Evolutionary conservation across 768 basidiomycete species (phyloP), one percentile per base, ranked within the genome.

Genomic region (Termitomyces sp.): DNA sequence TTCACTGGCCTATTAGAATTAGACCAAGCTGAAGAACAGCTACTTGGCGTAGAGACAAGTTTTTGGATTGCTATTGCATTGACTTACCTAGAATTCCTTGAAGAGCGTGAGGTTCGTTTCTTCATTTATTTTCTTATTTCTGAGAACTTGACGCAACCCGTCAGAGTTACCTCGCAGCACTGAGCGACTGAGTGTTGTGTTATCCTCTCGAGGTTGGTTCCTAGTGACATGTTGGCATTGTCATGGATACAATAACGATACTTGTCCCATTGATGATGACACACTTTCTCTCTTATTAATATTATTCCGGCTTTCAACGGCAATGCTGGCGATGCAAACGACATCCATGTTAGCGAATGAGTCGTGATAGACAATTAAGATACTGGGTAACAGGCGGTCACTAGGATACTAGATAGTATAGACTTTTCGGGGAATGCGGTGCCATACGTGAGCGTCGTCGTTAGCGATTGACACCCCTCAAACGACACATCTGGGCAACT

Each of bases 11-110:
- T 83, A 34, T 70, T 92, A 39, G 87, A 88, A 66, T 69, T 92
- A 37, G 81, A 90, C 37, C 70, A 73, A 51, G 70, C 74, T 4
- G 80, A 87, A 58, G 83, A 83, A 53, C 69, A 73, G 18, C 69
- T 77, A 31, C 65, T 90, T 24, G 91, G 90, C 15, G 82, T 93
- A 29, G 87, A 90, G 49, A 80, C 81, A 28, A 84, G 84, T 54
- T 92, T 92, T 66, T 92, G 89, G 85, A 77, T 93, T 46, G 82
- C 88, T 0, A 74, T 89, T 41, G 85, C 85, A 0, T 67, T 92
- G 64, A 85, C 88, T 3, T 93, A 91, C 67, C 70, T 90, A 13
- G 88, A 89, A 58, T 92, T 90, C 65, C 69, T 92, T 63, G 82
- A 81, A 64, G 89, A 92, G 62, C 78, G 88, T 64, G 90, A 91